Base-by-base conservation (phyloP, 2,329 filamentous ascomycete genomes). In the Paraphoma sp. region DNA sequence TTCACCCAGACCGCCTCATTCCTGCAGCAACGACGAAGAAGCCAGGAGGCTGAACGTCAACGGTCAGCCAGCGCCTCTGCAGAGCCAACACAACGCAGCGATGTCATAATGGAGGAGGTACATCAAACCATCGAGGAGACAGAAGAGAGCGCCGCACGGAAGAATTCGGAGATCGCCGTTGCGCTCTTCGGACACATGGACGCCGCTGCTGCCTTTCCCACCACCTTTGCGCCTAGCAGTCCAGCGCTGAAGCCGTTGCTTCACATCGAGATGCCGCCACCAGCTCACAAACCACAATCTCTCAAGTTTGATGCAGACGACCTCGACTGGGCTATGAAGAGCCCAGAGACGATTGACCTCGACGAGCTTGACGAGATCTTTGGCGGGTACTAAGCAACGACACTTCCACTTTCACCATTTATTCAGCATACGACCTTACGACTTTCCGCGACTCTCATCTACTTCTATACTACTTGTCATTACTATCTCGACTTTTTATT, bases 1-100 rank as follows among this genome's bases (percentile, higher is more conserved):
- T 99, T 99, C 73, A 97, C 94, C 6, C 92, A 96, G 78, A 98
- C 93, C 1, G 95, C 95, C 14, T 91, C 92, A 65, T 92, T 89
- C 47, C 86, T 98, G 67, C 91, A 86, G 56, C 82, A 84, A 78
- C 84, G 82, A 63, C 81, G 76, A 60, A 78, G 68, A 73, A 82
- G 76, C 57, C 73, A 71, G 62, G 74, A 68, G 65, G 78, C 65
- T 53, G 79, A 70, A 70, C 75, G 65, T 71, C 59, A 69, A 49
- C 78, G 80, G 49, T 76, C 76, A 53, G 69, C 74, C 38, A 78
- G 76, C 54, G 66, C 75, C 45, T 72, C 68, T 62, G 75, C 73
- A 36, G 78, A 71, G 44, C 73, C 71, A 53, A 59, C 53, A 53
- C 71, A 54, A 54, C 59, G 43, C 63, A 67, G 41, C 59, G 75